These are phyloP conservation scores for Ustilago bromivora DNA, from an alignment of 1,284 basidiomycete species.

Conservation along the genomic window DNA sequence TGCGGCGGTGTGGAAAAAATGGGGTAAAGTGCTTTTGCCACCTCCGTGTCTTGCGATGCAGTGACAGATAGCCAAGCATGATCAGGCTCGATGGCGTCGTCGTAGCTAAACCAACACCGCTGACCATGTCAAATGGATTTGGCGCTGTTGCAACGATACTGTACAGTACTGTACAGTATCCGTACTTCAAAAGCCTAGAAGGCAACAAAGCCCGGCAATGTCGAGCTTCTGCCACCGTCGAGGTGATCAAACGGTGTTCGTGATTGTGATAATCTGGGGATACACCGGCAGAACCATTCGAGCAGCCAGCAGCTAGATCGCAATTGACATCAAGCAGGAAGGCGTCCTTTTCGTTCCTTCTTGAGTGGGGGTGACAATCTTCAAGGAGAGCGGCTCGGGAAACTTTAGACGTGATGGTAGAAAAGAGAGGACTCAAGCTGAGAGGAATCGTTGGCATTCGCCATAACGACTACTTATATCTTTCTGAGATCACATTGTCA, in stretches of 20 bases:
- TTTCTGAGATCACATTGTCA: constrained; percentile 29
- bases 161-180: not conserved
- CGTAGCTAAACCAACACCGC: not conserved
- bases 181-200: not conserved
- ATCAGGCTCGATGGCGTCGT: not conserved
- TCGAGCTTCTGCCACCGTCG: not conserved
- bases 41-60: not conserved
- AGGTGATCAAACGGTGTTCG: constrained; percentile 3
- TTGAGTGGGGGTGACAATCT: constrained; percentile 2
- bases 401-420: constrained; percentile 12
- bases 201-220: not conserved
- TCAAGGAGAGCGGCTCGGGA: not conserved
- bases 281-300: not conserved
- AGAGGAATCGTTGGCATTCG: constrained; percentile 9
- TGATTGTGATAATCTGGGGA: not conserved
- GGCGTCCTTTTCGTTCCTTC: not conserved
- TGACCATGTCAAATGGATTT: not conserved
- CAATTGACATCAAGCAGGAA: not conserved
- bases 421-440: not conserved
- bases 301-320: not conserved
- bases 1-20: not conserved
- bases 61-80: not conserved
- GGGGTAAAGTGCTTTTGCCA: not conserved
- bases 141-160: not conserved
- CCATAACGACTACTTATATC: not conserved